A percentile compares a stretch with the other conserved stretches of the same genome.
Evolutionary conservation across 2,329 filamentous ascomycete species (phyloP).

Genomic region (Geosmithia morbida): DNA sequence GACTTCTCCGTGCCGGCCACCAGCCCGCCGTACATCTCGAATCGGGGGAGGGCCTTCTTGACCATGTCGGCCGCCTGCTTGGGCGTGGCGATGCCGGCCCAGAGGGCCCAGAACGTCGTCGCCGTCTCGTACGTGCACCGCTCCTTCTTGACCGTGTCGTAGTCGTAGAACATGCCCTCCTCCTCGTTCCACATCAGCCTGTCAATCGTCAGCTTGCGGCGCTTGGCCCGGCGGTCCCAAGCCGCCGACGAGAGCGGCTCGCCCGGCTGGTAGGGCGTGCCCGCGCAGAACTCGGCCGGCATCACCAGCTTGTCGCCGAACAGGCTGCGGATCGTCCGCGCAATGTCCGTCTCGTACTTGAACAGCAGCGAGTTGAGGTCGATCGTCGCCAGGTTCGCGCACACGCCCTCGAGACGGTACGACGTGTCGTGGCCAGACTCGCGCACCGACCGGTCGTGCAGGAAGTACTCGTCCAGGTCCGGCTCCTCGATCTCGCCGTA

Average conservation of each 20-base stretch:
- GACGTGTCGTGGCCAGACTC: conserved; percentile 96
- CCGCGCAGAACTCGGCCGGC: conserved; percentile 66
- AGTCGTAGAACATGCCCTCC: conserved; percentile 96
- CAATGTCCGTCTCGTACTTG: conserved; percentile 95
- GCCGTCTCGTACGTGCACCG: conserved; percentile 77
- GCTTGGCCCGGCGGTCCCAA: conserved; percentile 82
- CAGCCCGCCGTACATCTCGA: conserved; percentile 78
- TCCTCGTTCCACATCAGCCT: conserved; percentile 89
- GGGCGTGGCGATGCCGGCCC: conserved; percentile 79
- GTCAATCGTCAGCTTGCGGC: conserved; percentile 74
- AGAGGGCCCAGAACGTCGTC: conserved; percentile 95
- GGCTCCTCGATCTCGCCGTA: conserved; percentile 61
- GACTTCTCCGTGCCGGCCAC: conserved; percentile 83
- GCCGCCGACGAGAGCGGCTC: conserved; percentile 68
- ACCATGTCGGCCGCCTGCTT: conserved; percentile 79
- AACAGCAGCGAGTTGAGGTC: conserved; percentile 90
- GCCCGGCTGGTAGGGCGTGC: conserved; percentile 45
- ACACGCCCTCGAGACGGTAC: conserved; percentile 80
- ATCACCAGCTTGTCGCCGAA: conserved; percentile 77
- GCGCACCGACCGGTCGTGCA: conserved; percentile 88
- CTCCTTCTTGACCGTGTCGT: conserved; percentile 70
- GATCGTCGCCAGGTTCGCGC: conserved; percentile 80
- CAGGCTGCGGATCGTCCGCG: conserved; percentile 66
- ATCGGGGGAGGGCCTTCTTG: conserved; percentile 64
- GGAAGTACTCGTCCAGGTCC: conserved; percentile 85